These are phyloP conservation scores for Termitomyces eurrhizus DNA, from an alignment of 768 basidiomycete species.

Conservation along the genomic window DNA sequence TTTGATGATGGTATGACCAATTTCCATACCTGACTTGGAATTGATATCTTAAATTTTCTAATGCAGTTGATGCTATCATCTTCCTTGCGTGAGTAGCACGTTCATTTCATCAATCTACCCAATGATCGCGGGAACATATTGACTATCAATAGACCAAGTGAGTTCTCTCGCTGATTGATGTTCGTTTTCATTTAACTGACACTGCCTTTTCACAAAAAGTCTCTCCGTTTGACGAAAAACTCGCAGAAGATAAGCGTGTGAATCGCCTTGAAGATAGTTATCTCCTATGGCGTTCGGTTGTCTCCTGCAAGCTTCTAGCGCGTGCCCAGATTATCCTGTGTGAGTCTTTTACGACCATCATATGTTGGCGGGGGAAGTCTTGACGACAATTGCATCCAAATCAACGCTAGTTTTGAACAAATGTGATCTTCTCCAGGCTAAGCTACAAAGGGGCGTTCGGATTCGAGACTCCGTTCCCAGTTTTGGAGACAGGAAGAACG, in stretches of 20 bases:
- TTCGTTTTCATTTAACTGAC: slow-evolving; percentile 12
- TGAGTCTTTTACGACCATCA: slow-evolving; percentile 18
- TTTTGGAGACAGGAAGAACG: slow-evolving; percentile 71
- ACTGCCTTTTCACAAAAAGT: slow-evolving; percentile 31
- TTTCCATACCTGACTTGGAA: neutral
- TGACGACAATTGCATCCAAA: neutral
- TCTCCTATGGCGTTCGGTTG: slow-evolving; percentile 73
- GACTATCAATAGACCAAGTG: slow-evolving; percentile 34
- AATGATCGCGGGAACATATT: slow-evolving; percentile 3
- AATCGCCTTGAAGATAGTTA: slow-evolving; percentile 79
- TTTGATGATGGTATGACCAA: slow-evolving; percentile 62
- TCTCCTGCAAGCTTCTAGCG: slow-evolving; percentile 59
- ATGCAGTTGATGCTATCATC: slow-evolving; percentile 70
- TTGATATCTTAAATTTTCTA: slow-evolving; percentile 2
- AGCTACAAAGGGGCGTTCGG: slow-evolving; percentile 61
- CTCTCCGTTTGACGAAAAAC: slow-evolving; percentile 77
- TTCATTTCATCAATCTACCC: neutral
- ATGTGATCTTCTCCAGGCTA: slow-evolving; percentile 70
- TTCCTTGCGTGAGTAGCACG: slow-evolving; percentile 58
- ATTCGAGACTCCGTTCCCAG: slow-evolving; percentile 70
- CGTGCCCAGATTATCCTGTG: slow-evolving; percentile 54
- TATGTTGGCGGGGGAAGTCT: neutral
- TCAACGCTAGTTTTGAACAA: slow-evolving; percentile 52
- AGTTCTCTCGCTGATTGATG: slow-evolving; percentile 14
- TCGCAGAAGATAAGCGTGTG: slow-evolving; percentile 64